These are phyloP conservation scores for Oryza coarctata DNA, from an alignment of 176 grass and related monocot genomes.

Conservation along the genomic window DNA sequence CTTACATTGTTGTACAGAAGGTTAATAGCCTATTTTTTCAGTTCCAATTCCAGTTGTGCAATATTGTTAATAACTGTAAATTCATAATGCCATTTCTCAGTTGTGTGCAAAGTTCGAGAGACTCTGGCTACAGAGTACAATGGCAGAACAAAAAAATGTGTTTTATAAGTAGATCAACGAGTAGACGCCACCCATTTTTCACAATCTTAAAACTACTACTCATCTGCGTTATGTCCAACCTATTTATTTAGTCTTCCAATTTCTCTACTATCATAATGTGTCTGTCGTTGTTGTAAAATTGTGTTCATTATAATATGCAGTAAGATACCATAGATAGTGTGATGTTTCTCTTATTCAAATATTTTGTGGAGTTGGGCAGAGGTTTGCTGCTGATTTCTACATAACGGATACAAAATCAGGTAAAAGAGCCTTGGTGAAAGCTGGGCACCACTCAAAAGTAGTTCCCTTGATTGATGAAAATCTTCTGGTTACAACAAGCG, in stretches of 20 bases:
- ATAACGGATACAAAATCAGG: slow-evolving; percentile 91
- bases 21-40: not conserved
- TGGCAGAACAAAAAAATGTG: not conserved
- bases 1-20: not conserved
- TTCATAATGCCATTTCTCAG: not conserved
- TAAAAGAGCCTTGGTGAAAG: slow-evolving; percentile 74
- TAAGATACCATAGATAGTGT: slow-evolving; percentile 12
- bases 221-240: not conserved
- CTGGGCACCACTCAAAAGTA: slow-evolving; percentile 67
- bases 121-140: not conserved
- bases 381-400: slow-evolving; percentile 95
- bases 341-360: slow-evolving; percentile 42
- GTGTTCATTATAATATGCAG: not conserved
- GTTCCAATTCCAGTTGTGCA: not conserved
- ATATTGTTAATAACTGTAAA: not conserved
- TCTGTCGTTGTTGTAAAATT: not conserved
- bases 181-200: not conserved
- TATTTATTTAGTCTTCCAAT: not conserved
- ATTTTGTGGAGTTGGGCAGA: slow-evolving; percentile 65
- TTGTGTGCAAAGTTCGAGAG: not conserved
- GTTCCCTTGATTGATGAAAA: slow-evolving; percentile 79
- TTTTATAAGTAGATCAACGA: not conserved
- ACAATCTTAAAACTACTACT: not conserved
- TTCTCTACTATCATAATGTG: slow-evolving; percentile 1
- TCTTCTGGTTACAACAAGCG: slow-evolving; percentile 66